Evolutionary conservation across 345 rosid genomes (phyloP), one percentile per base, ranked within the genome.

Genomic region (Moricandia moricandioides): DNA sequence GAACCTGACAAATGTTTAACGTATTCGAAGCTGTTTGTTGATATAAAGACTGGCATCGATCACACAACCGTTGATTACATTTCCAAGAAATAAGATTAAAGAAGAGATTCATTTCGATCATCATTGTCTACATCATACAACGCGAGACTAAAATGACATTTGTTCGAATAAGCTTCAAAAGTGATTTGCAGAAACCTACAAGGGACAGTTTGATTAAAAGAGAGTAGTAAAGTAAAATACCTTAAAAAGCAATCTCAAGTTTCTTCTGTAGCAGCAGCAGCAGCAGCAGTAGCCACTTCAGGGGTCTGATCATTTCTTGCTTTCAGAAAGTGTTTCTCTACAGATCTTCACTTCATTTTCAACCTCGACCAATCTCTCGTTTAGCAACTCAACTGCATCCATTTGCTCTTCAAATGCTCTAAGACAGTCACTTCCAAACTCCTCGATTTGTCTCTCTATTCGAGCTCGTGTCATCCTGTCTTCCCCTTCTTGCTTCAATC

Each of bases 401-500:
- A 39, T 62, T 47, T 73, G 70, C 5, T 35, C 79, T 69, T 86
- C 72, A 52, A 88, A 81, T 78, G 62, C 79, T 5, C 7, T 37
- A 47, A 67, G 35, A 80, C 84, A 90, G 10, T 10, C 70, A 5
- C 18, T 75, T 82, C 79, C 91, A 69, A 90, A 82, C 43, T 86
- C 96, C 74, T 82, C 81, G 33, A 90, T 40, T 70, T 82, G 82
- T 58, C 78, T 82, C 80, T 88, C 86, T 24, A 78, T 62, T 45
- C 73, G 35, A 67, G 33, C 24, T 7, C 75, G 76, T 35, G 64
- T 73, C 62, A 74, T 68, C 84, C 83, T 88, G 54, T 86, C 88
- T 79, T 91, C 98, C 80, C 77, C 91, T 84, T 88, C 93, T 81
- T 77, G 84, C 84, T 83, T 88, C 80, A 82, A 17, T 8, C 79